Evolutionary conservation across 192 early-diverging fungal species (phyloP), one percentile per base, ranked within the genome.

Genomic region (Entomortierella beljakovae): DNA sequence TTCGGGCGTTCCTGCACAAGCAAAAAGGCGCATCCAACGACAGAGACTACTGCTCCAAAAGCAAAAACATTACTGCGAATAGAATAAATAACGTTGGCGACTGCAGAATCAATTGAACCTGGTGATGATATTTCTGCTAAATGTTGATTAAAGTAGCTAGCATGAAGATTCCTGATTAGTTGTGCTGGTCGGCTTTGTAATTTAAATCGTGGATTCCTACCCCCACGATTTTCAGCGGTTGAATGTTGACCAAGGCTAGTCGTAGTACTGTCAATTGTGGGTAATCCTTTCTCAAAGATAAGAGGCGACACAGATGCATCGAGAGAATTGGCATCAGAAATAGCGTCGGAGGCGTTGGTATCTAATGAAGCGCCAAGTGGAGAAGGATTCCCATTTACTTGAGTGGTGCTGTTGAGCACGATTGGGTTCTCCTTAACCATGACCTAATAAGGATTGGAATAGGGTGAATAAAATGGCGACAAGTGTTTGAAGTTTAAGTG

Each of bases 121-220:
- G 20, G 35, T n/a, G 57, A 34, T 11, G 52, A 29, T 3, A 16
- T 33, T 8, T 61, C 57, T 35, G 42, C 31, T 25, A 37, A 18
- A 20, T 28, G 57, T 0, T 35, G 60, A 18, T 54, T 69, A 56
- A 79, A 70, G 28, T 79, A 79, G 57, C 51, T 79, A 32, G 75
- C 75, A 38, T 79, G 75, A 8, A 79, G 55, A 32, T 79, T 79
- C 54, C 75, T 79, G 67, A 79, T 79, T 46, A 79, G 31, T 25
- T 65, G 75, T 1, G 66, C 75, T 6, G 75, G 75, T 48, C 75
- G 23, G 32, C 55, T 64, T 31, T 52, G 64, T 28, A 76, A 34
- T 25, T 50, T 76, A 59, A 76, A 76, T 2, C 20, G 43, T 20
- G 15, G 6, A 25, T 59, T 57, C 5, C 3, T n/a, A 2, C 22